A percentile compares a stretch with the other conserved stretches of the same genome.
These are phyloP conservation scores for Galerina marginata DNA, from an alignment of 768 basidiomycete species.

Conservation along the genomic window DNA sequence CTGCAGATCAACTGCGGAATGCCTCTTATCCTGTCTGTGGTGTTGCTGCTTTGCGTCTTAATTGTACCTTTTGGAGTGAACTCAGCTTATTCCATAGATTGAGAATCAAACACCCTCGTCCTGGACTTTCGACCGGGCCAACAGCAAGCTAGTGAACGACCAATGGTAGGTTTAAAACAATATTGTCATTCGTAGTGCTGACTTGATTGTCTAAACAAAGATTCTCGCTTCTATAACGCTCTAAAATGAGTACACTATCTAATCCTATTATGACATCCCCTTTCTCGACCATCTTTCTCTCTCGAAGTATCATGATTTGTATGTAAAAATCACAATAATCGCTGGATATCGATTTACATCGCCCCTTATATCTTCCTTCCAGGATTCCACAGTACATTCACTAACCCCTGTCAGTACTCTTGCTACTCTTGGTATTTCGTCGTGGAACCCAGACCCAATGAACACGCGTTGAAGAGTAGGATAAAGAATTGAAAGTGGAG, in stretches of 20 bases:
- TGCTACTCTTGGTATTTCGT: no score
- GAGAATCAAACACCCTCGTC: conserved; percentile 78
- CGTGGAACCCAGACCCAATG: no score
- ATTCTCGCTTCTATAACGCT: conserved; percentile 61
- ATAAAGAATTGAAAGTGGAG: no score
- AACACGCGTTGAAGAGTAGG: no score
- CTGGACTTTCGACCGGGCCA: conserved; percentile 91
- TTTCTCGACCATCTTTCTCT: no score
- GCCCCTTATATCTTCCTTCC: no score
- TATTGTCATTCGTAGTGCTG: neutral
- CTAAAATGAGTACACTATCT: conserved; percentile 31
- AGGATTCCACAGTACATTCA: no score
- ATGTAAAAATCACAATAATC: no score
- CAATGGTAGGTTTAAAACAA: conserved; percentile 57
- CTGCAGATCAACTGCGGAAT: conserved; percentile 47
- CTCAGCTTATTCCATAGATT: conserved; percentile 72
- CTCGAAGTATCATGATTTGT: no score
- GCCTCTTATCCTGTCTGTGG: conserved; percentile 45
- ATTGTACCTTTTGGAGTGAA: conserved; percentile 47
- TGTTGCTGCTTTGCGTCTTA: conserved; percentile 21
- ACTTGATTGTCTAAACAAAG: conserved; percentile 37
- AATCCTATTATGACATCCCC: no score
- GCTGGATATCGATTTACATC: no score
- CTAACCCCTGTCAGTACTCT: no score
- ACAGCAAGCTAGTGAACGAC: conserved; percentile 82